phyloP scores from a whole-genome alignment of 495 filamentous ascomycete genomes.

The Podospora australis region DNA sequence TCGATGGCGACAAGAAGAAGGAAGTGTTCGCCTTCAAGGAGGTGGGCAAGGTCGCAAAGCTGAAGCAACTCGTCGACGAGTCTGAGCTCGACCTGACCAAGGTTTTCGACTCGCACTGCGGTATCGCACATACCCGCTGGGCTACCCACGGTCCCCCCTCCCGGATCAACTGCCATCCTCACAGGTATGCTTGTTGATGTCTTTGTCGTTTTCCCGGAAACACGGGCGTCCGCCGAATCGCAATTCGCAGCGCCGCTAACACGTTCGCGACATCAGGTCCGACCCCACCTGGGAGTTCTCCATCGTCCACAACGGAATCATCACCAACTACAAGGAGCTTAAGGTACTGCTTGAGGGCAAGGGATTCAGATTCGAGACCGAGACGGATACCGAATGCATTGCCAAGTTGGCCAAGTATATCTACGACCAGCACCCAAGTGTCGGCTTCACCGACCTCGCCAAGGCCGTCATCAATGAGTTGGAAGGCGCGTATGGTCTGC shows the following conservation, averaged over 20 bases:
- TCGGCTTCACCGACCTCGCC: conserved; percentile 91
- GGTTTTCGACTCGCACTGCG: conserved; percentile 93
- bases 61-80: conserved; percentile 86
- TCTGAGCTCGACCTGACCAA: conserved; percentile 77
- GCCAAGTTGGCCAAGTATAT: conserved; percentile 98
- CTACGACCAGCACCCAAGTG: conserved; percentile 88
- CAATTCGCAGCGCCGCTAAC: neutral
- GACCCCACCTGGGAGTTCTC: conserved; percentile 93
- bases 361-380: conserved; percentile 97
- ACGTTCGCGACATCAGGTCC: conserved; percentile 30
- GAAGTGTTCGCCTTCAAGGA: conserved; percentile 97
- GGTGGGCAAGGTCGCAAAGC: conserved; percentile 95
- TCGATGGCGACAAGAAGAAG: conserved; percentile 98
- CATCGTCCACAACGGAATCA: conserved; percentile 99
- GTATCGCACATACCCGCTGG: conserved; percentile 98
- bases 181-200: conserved; percentile 56
- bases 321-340: conserved; percentile 99
- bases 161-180: conserved; percentile 93
- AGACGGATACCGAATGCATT: conserved; percentile 98
- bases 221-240: neutral
- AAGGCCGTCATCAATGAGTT: conserved; percentile 98
- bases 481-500: conserved; percentile 91
- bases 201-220: neutral
- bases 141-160: conserved; percentile 94
- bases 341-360: conserved; percentile 88